Conservation (phyloP, 495 filamentous ascomycete genomes). For the Hyaloscypha bicolor region DNA sequence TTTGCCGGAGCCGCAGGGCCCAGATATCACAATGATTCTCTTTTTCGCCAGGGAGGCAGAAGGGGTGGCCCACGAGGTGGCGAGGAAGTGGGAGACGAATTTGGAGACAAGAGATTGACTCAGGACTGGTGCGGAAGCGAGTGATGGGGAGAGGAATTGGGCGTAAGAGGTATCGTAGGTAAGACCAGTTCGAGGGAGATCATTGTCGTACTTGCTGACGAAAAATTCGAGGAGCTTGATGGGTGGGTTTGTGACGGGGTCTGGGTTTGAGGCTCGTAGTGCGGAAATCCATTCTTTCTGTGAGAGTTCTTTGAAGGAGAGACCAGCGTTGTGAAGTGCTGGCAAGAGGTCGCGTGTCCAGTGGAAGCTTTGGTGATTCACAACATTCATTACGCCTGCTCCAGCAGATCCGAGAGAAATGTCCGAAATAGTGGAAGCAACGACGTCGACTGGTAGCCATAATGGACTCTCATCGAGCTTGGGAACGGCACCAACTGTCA, state of each 20-base stretch:
- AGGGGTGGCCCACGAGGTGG: constrained; percentile 1
- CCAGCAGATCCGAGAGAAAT: not conserved
- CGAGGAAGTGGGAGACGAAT: constrained; percentile 9
- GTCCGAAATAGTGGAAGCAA: not conserved
- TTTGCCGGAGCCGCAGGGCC: constrained; percentile 93
- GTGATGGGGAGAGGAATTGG: constrained; percentile 10
- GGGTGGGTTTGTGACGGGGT: not conserved
- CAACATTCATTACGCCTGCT: not conserved
- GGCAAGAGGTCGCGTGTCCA: not conserved
- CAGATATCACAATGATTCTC: constrained; percentile 68
- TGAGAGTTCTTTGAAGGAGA: not conserved
- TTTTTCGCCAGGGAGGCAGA: not conserved
- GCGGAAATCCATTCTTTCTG: not conserved
- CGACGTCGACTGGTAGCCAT: not conserved
- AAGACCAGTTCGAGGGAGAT: constrained; percentile 31
- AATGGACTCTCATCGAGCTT: not conserved
- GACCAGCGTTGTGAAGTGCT: not conserved
- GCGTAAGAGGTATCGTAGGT: constrained; percentile 26
- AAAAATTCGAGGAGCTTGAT: constrained; percentile 47
- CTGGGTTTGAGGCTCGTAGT: not conserved
- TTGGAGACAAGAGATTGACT: constrained; percentile 11
- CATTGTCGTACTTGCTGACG: constrained; percentile 46
- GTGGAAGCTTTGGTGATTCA: not conserved
- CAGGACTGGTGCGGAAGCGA: constrained; percentile 5
- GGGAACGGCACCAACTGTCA: not conserved